phyloP scores from a whole-genome alignment of 768 basidiomycete genomes.

The Russula abietina region DNA sequence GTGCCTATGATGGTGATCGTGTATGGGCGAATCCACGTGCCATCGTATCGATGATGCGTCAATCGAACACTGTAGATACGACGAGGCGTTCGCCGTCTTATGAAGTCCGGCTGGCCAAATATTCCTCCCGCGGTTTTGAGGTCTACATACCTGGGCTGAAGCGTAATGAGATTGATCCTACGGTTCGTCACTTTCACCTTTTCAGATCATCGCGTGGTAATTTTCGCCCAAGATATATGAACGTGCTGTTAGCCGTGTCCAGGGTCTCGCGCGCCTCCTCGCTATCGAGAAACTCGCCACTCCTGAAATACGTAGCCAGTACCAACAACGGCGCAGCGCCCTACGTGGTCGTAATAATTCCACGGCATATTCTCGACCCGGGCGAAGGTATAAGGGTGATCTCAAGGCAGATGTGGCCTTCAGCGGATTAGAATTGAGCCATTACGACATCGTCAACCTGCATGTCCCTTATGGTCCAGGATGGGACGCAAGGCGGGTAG shows the following conservation, averaged over 20 bases:
- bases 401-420: slow-evolving; percentile 41
- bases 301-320: slow-evolving; percentile 40
- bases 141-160: slow-evolving; percentile 48
- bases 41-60: slow-evolving; percentile 58
- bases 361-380: slow-evolving; percentile 18
- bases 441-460: slow-evolving; percentile 48
- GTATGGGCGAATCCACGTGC: slow-evolving; percentile 57
- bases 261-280: slow-evolving; percentile 56
- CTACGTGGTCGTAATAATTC: slow-evolving; percentile 40
- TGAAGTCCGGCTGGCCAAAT: slow-evolving; percentile 56
- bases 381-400: slow-evolving; percentile 46
- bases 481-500: slow-evolving; percentile 51
- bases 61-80: slow-evolving; percentile 57
- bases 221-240: slow-evolving; percentile 45
- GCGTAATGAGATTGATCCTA: slow-evolving; percentile 52
- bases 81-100: slow-evolving; percentile 60
- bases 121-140: slow-evolving; percentile 49
- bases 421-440: slow-evolving; percentile 47
- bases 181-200: slow-evolving; percentile 33
- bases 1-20: slow-evolving; percentile 47
- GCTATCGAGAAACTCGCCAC: slow-evolving; percentile 54
- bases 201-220: not conserved
- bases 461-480: slow-evolving; percentile 60
- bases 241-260: slow-evolving; percentile 48
- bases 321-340: slow-evolving; percentile 42